These are phyloP conservation scores for Alternaria sp. DNA, from an alignment of 2,329 filamentous ascomycete species.

Conservation along the genomic window DNA sequence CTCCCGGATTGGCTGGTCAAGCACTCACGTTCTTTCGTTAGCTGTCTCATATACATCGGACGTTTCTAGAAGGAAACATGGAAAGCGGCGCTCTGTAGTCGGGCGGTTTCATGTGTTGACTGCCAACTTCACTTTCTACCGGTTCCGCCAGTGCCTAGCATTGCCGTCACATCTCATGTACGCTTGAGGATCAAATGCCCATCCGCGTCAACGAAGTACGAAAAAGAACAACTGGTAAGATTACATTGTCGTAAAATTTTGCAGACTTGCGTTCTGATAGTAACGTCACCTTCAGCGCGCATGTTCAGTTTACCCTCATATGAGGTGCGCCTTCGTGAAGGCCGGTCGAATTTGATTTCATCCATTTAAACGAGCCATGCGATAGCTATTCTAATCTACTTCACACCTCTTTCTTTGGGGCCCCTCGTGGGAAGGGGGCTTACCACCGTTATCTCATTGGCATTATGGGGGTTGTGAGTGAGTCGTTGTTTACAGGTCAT, in stretches of 20 bases:
- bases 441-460: not conserved
- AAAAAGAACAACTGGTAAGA: not conserved
- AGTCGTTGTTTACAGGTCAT: not conserved
- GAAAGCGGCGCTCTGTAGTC: not conserved
- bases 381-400: not conserved
- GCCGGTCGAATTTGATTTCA: not conserved
- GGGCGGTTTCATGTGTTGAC: not conserved
- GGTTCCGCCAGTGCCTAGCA: not conserved
- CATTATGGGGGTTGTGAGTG: not conserved
- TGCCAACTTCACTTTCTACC: not conserved
- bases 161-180: not conserved
- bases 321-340: not conserved
- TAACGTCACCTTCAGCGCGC: not conserved
- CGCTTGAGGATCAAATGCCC: not conserved
- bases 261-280: not conserved
- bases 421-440: not conserved
- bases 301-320: not conserved
- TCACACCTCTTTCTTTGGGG: not conserved
- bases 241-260: not conserved
- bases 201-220: not conserved
- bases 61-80: not conserved
- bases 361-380: not conserved
- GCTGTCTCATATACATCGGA: not conserved
- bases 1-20: not conserved
- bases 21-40: not conserved